Evolutionary conservation across 1,139 yeast species (phyloP).

Genomic region (Protomyces pachydermus): DNA sequence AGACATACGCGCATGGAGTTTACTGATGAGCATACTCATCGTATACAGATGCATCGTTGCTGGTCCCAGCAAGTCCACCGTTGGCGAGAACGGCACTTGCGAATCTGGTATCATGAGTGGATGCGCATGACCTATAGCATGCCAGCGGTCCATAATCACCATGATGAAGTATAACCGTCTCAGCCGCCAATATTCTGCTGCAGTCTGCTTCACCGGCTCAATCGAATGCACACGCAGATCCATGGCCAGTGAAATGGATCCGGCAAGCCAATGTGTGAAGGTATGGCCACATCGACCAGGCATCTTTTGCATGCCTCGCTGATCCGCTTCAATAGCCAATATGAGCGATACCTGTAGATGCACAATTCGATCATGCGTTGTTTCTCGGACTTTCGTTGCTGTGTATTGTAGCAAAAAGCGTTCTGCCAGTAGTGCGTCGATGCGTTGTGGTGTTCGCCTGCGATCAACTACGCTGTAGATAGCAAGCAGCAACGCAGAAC

Average conservation of each 20-base stretch:
- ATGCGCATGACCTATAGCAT: constrained; percentile 29
- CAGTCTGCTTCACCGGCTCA: constrained; percentile 4
- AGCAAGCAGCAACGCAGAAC: constrained; percentile 19
- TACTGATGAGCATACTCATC: not conserved
- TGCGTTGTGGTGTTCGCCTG: constrained; percentile 3
- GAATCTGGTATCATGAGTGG: constrained; percentile 32
- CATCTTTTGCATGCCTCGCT: constrained; percentile 32
- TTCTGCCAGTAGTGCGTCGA: constrained; percentile 18
- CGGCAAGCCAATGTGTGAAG: not conserved
- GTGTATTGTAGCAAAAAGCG: constrained; percentile 16
- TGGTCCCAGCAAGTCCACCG: constrained; percentile 21
- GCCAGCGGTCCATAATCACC: constrained; percentile 38
- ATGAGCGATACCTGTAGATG: constrained; percentile 30
- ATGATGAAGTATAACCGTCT: constrained; percentile 38
- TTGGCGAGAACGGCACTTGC: constrained; percentile 26
- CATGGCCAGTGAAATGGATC: not conserved
- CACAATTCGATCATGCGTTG: constrained; percentile 1
- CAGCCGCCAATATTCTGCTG: not conserved
- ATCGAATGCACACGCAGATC: not conserved
- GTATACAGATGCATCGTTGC: not conserved
- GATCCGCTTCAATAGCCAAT: constrained; percentile 40
- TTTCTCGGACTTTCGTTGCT: not conserved
- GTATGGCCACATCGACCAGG: not conserved
- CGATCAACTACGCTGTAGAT: constrained; percentile 16
- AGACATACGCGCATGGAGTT: not conserved